Percentiles rank a stretch among this genome's conserved stretches.
phyloP scores from a whole-genome alignment of 768 basidiomycete species.

The Kwoniella botswanensis region DNA sequence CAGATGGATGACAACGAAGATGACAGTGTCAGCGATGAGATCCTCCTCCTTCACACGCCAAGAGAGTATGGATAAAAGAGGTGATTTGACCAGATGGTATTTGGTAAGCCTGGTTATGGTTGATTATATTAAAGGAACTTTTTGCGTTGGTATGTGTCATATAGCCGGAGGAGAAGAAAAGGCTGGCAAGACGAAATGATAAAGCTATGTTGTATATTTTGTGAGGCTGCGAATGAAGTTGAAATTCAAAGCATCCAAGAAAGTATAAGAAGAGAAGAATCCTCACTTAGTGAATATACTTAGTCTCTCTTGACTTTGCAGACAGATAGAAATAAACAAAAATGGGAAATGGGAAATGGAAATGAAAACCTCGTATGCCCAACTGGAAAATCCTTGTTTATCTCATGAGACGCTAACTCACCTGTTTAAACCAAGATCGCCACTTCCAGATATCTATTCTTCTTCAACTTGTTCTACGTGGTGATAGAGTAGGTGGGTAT shows the following conservation, averaged over 20 bases:
- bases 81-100: not conserved
- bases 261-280: not conserved
- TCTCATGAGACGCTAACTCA: conserved; percentile 1
- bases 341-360: not conserved
- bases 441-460: not conserved
- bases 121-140: not conserved
- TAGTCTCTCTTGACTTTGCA: no score
- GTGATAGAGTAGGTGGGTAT: no score
- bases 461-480: not conserved
- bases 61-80: not conserved
- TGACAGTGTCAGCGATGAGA: not conserved
- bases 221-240: conserved; percentile 6
- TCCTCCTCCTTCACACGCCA: not conserved
- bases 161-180: not conserved
- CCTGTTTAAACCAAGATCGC: not conserved
- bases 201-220: not conserved
- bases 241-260: not conserved
- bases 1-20: not conserved
- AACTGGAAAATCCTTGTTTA: not conserved
- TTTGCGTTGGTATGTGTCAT: not conserved
- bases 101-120: not conserved
- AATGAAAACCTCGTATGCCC: conserved; percentile 7
- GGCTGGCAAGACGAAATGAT: not conserved
- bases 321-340: no score
- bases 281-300: no score